Evolutionary conservation across 257 asterid genomes (phyloP).

Genomic region (Lantana camara): DNA sequence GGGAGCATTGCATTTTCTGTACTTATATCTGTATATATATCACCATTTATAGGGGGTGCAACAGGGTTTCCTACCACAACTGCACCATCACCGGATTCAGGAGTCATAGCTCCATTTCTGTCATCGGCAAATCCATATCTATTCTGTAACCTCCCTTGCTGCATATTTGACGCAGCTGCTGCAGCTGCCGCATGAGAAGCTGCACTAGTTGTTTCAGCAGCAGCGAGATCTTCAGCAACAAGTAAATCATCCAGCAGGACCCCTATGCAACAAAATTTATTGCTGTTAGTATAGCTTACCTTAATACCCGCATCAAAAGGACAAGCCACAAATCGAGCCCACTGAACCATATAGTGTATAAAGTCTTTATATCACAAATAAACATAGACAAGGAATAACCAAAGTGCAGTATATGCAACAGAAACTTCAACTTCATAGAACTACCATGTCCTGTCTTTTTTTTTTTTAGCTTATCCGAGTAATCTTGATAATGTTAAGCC

Average conservation of each 20-base stretch:
- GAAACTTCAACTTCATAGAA: not conserved
- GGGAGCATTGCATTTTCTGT: slow-evolving; percentile 90
- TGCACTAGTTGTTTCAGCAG: slow-evolving; percentile 94
- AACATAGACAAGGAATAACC: slow-evolving; percentile 2
- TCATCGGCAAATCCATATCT: slow-evolving; percentile 73
- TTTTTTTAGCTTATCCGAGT: slow-evolving; percentile 4
- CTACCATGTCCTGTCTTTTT: slow-evolving; percentile 18
- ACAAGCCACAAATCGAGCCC: not conserved
- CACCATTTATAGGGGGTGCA: slow-evolving; percentile 95
- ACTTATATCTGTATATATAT: slow-evolving; percentile 84
- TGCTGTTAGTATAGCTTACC: slow-evolving; percentile 20
- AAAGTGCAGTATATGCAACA: not conserved
- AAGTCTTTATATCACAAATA: slow-evolving; percentile 1
- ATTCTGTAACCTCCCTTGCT: slow-evolving; percentile 65
- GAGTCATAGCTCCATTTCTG: slow-evolving; percentile 49
- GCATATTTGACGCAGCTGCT: slow-evolving; percentile 67
- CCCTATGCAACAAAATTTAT: slow-evolving; percentile 48
- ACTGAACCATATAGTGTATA: slow-evolving; percentile 8
- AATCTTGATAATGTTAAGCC: slow-evolving; percentile 1
- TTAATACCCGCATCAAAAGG: slow-evolving; percentile 4
- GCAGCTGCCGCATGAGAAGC: slow-evolving; percentile 99
- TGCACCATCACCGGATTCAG: slow-evolving; percentile 73
- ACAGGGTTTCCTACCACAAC: slow-evolving; percentile 94
- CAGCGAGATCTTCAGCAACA: slow-evolving; percentile 98
- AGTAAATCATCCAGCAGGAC: slow-evolving; percentile 92